phyloP scores from a whole-genome alignment of 345 rosid species.

The Gossypium arboreum region DNA sequence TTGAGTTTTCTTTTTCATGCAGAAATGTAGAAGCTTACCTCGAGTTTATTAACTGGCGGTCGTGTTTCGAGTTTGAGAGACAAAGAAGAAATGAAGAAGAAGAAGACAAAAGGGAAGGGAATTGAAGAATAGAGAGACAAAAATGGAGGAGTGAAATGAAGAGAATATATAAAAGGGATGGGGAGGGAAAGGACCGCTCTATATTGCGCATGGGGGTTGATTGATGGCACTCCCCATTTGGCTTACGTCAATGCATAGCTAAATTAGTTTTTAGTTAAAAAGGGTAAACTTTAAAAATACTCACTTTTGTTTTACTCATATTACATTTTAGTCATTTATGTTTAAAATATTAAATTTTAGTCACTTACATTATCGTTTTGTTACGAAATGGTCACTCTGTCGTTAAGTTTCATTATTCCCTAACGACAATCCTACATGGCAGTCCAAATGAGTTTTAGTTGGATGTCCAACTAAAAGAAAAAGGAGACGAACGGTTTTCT shows the following conservation, averaged over 20 bases:
- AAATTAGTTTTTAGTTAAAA: neutral
- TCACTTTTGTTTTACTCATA: rapidly evolving
- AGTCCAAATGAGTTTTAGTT: no score
- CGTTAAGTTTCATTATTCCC: no score
- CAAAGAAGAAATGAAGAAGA: slow-evolving; percentile 24
- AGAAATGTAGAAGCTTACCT: slow-evolving; percentile 21
- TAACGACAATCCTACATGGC: no score
- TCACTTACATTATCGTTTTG: no score
- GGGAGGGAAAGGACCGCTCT: slow-evolving; percentile 68
- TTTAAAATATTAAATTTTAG: no score
- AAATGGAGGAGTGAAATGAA: slow-evolving; percentile 12
- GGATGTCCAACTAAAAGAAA: no score
- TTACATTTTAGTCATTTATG: no score
- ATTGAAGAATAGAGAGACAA: slow-evolving; percentile 4
- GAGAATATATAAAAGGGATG: slow-evolving; percentile 26
- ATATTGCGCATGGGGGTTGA: slow-evolving; percentile 72
- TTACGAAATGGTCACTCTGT: no score
- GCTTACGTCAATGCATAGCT: slow-evolving; percentile 41
- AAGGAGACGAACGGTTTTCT: no score
- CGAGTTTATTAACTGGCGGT: neutral
- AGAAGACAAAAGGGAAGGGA: neutral
- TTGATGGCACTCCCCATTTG: slow-evolving; percentile 56
- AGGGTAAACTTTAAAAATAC: no score
- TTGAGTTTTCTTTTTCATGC: slow-evolving; percentile 9
- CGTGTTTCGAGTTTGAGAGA: neutral